Evolutionary conservation across 169 alveolate genomes (phyloP).

Genomic region (Plasmodium chabaudi): DNA sequence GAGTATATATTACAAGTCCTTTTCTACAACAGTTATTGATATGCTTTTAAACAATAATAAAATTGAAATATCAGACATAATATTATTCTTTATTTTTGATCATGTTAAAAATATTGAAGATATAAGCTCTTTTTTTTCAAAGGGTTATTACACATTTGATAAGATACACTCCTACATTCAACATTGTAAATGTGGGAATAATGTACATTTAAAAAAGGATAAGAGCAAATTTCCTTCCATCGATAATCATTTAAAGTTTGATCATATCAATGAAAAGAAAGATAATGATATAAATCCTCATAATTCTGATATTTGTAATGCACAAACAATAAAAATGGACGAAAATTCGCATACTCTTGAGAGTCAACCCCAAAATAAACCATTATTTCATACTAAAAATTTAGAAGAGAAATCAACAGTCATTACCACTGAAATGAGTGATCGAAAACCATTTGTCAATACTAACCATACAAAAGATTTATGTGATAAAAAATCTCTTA

Average conservation of each 20-base stretch:
- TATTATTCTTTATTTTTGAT: conserved; percentile 59
- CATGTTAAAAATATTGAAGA: conserved; percentile 45
- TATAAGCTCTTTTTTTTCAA: conserved; percentile 38
- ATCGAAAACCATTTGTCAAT: background rate
- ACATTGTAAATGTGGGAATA: background rate
- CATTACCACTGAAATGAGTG: background rate
- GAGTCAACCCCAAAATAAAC: background rate
- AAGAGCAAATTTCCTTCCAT: background rate
- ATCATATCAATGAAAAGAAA: background rate
- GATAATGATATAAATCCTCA: background rate
- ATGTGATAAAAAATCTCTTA: no score
- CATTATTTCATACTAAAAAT: background rate
- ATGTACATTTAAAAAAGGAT: conserved; percentile 2
- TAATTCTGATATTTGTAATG: background rate
- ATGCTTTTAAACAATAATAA: conserved; percentile 52
- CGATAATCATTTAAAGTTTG: background rate
- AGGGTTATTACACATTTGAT: conserved; percentile 50
- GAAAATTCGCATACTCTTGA: background rate
- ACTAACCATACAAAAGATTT: background rate
- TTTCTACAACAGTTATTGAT: conserved; percentile 53
- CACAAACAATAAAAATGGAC: background rate
- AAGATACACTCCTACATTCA: conserved; percentile 35
- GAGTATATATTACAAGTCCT: conserved; percentile 58
- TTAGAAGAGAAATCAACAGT: background rate
- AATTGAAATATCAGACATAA: conserved; percentile 44